Base-by-base conservation (phyloP, 768 basidiomycete species). In the Boletus bicolor region DNA sequence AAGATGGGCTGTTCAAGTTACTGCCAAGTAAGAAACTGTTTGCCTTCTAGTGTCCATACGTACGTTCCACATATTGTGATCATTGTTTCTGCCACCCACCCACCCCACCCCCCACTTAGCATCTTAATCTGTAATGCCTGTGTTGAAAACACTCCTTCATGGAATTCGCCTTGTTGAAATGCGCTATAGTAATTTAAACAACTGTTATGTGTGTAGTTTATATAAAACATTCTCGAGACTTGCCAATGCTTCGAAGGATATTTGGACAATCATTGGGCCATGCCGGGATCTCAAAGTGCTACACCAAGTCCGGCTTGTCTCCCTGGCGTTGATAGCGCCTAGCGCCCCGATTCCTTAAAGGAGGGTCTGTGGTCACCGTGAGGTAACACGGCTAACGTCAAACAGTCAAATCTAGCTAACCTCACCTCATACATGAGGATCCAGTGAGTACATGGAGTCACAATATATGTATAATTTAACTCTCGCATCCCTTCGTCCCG, bases 1-100 rank as follows among this genome's bases (percentile, higher is more conserved):
- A 60, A 73, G 80, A 51, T 86, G 83, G 84, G 68, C 73, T 12
- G 30, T 71, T 41, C 63, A 65, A 46, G 59, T 71, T 43, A 56
- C 51, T 41, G 43, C 43, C 5, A 53, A 55, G 53, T 69, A 46
- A 65, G 24, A 24, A 38, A 32, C 34, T 7, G n/a, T 48, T n/a
- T 42, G 3, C 48, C 6, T 34, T n/a, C 7, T 19, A 12, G 17
- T 34, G 19, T 45, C 47, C 46, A 45, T 51, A 4, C 12, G 11
- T 19, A n/a, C 2, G 15, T 37, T 60, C 21, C 48, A 14, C 21
- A 9, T 36, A n/a, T 24, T 42, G 5, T 55, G 9, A 11, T 14
- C 32, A 24, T 43, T 15, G 7, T 6, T 28, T n/a, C 11, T 21
- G 32, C 32, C 15, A 34, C 6, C n/a, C 19, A 19, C 19, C 19